Base-by-base conservation (phyloP, 2,329 filamentous ascomycete species). In the Hypoxylon sp. region DNA sequence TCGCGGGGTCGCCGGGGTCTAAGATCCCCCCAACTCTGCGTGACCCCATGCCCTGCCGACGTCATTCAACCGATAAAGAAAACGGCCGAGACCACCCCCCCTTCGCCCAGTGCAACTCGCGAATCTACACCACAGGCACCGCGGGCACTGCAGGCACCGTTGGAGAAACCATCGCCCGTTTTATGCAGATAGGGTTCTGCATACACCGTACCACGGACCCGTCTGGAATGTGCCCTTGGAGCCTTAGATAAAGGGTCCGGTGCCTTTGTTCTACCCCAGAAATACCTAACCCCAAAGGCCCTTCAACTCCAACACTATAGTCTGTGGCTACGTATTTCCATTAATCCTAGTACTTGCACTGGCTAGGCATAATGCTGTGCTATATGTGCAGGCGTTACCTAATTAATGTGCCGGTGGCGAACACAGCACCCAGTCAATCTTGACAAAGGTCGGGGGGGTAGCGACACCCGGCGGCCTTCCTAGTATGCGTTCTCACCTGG, bases 1-100 rank as follows among this genome's bases (percentile, higher is more conserved):
- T 61, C 57, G 67, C 62, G 67, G 67, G 67, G 67, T 68, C 62
- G 60, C 65, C 65, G 60, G 57, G 55, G 65, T 56, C 59, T 62
- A 64, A 64, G 52, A 57, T 66, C 54, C 60, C 49, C 37, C 55
- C 49, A 64, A 44, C 10, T 34, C 34, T 62, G 39, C 48, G 59
- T 51, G 47, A 62, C 41, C 64, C 60, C 64, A 56, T 59, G 51
- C 34, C 32, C 39, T 49, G 26, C 20, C 60, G 58, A 67, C 66
- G 64, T 68, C 66, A 67, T 68, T 41, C 51, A 46, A 56, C 63
- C 37, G 24, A 46, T 20, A 46, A 62, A 59, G 43, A 57, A 61
- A 65, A 37, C 41, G 17, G 54, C 62, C 65, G 65, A 68, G 62
- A 65, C 62, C 53, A 61, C 51, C 59, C 48, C 43, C 54, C 50